A percentile compares a stretch with the other conserved stretches of the same genome.
Evolutionary conservation across 1,284 basidiomycete genomes (phyloP).

Genomic region (Cerioporus squamosus): DNA sequence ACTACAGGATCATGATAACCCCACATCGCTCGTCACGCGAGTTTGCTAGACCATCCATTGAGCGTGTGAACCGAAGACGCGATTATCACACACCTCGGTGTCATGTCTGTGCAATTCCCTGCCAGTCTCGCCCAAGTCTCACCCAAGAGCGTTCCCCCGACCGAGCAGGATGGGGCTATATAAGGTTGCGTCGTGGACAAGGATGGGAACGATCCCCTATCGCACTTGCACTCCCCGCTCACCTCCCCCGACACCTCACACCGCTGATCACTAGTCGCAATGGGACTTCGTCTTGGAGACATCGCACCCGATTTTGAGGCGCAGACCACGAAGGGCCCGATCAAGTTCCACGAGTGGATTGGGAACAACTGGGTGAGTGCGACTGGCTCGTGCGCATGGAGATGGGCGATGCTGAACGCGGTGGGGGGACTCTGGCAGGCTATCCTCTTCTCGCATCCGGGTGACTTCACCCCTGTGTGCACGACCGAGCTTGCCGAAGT

Average conservation of each 20-base stretch:
- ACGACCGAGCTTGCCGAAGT: constrained; percentile 98
- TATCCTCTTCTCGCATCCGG: constrained; percentile 94
- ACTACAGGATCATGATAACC: neutral
- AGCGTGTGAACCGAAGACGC: constrained; percentile 54
- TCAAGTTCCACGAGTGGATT: constrained; percentile 93
- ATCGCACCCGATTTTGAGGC: constrained; percentile 86
- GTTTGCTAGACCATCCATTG: neutral
- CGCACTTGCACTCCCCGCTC: constrained; percentile 2
- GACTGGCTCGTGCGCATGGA: neutral
- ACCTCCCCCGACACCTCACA: neutral
- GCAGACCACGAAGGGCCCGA: constrained; percentile 75
- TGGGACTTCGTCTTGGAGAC: constrained; percentile 70
- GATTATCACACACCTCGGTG: constrained; percentile 34
- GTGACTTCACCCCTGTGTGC: constrained; percentile 86
- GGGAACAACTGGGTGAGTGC: constrained; percentile 81
- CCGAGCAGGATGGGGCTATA: constrained; percentile 18
- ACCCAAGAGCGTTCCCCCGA: too few species aligned
- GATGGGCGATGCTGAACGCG: constrained; percentile 18
- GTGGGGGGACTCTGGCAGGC: constrained; percentile 47
- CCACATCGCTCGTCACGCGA: neutral
- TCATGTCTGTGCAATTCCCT: neutral
- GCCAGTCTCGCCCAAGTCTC: constrained; percentile 7
- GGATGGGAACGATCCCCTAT: constrained; percentile 12
- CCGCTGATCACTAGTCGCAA: constrained; percentile 1
- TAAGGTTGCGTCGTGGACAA: constrained; percentile 15